phyloP scores from a whole-genome alignment of 176 grass and related monocot species.

The Oryza punctata region DNA sequence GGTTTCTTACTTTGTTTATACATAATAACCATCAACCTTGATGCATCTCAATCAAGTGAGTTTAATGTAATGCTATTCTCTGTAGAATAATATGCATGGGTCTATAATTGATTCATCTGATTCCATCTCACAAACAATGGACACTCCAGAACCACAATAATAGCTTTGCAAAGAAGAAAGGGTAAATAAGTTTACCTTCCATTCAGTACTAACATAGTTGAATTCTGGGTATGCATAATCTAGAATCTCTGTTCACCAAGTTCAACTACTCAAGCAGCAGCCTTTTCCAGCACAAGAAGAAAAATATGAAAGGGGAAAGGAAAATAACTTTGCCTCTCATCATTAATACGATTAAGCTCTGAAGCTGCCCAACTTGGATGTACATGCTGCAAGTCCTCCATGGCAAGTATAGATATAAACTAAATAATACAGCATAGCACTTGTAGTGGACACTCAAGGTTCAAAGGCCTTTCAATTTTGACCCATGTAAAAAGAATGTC shows the following conservation, averaged over 20 bases:
- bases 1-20: neutral
- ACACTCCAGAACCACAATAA: neutral
- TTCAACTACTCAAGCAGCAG: neutral
- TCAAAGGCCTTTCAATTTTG: constrained; percentile 11
- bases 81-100: constrained; percentile 1
- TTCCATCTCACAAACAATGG: neutral
- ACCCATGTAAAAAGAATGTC: neutral
- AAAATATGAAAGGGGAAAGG: neutral
- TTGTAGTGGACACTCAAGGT: neutral
- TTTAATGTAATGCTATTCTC: neutral
- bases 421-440: neutral
- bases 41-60: constrained; percentile 16
- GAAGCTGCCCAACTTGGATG: neutral
- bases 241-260: neutral
- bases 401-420: neutral
- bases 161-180: neutral
- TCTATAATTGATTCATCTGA: neutral
- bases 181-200: neutral
- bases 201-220: neutral
- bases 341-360: neutral
- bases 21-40: neutral
- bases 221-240: neutral
- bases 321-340: neutral
- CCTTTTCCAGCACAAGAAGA: neutral
- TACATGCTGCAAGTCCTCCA: neutral